Evolutionary conservation across 768 basidiomycete genomes (phyloP), one percentile per base, ranked within the genome.

Genomic region (Phanerodontia chrysosporium): DNA sequence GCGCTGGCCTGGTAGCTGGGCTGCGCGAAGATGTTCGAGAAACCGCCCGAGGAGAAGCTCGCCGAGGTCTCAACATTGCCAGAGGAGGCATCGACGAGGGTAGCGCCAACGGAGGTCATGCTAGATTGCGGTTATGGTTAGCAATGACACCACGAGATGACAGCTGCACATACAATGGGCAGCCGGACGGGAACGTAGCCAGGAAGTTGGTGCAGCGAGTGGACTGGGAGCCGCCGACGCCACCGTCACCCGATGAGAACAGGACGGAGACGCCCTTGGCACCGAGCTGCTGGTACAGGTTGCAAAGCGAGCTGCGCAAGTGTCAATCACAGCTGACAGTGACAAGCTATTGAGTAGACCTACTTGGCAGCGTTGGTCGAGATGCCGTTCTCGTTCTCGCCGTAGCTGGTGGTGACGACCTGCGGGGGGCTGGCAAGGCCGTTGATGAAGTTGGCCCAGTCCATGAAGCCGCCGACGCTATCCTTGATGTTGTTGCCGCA

Each of bases 181-280:
- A 75, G 18, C 68, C 68, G 5, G 70, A 68, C 0, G 73, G 74
- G 71, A 75, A 74, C 2, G 72, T 70, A 4, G 72, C 69, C 10
- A 73, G 55, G 65, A 75, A 76, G 28, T 58, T 68, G 16, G 56
- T 65, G 68, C 73, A 74, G 14, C 46, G 27, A 10, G 54, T 49
- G 48, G 59, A 45, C 54, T 70, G 69, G 7, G 65, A 65, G n/a
- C 73, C 74, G 13, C 68, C 69, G 42, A 74, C 73, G 57, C 74
- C 75, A 28, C 71, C 73, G 56, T 76, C 74, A 30, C 75, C 75
- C 9, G 75, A 74, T 0, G 72, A 68, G 67, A 74, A 75, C n/a
- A 77, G 61, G 59, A 75, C 66, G 25, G 72, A 73, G 10, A 67
- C 65, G 18, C 75, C 74, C 45, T 70, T 71, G 14, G 73, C 71